Evolutionary conservation across 768 basidiomycete genomes (phyloP), one percentile per base, ranked within the genome.

Genomic region (Phanerodontia chrysosporium): DNA sequence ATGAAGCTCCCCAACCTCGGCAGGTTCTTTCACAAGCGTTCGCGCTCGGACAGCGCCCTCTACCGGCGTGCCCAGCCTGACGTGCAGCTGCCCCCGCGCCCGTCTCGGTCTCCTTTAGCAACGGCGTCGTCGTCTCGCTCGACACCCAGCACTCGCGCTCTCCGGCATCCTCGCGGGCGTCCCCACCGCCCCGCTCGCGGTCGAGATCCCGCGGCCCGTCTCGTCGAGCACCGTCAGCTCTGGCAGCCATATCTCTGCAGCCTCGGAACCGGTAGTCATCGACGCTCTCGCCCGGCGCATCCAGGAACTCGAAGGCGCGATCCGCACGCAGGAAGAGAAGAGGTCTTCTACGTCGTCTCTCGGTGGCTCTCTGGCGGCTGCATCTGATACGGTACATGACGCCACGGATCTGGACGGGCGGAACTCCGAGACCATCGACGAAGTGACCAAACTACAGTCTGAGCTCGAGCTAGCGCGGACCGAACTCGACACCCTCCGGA

Each of bases 1-100:
- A 69, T 69, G 68, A 66, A 65, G 24, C 62, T 69, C 55, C 64
- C 62, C 13, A 66, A 59, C n/a, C 61, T 69, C 24, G 59, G 65
- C 14, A 60, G 60, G 30, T 54, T 69, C 48, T 65, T 69, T 58
- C 66, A 67, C 49, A 58, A 63, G 1, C 66, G 66, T 42, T 57
- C 60, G 1, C 63, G 61, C 55, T 67, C 68, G 5, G 68, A 67
- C 55, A 61, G 58, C 39, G 65, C 60, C n/a, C 61, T 69, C 54
- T 53, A 45, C 30, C 58, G 55, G 12, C 64, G 60, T 13, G 35
- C 60, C 6, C 62, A 62, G 39, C 51, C 55, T 18, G 51, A 13
- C 3, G 16, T 55, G 18, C 57, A 57, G 25, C 57, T 53, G 7
- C 42, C 52, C 5, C 59, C 58, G 12, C 60, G 60, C 13, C 65